Base-by-base conservation (phyloP, 75 land plant species). In the Cryptomeria japonica region DNA sequence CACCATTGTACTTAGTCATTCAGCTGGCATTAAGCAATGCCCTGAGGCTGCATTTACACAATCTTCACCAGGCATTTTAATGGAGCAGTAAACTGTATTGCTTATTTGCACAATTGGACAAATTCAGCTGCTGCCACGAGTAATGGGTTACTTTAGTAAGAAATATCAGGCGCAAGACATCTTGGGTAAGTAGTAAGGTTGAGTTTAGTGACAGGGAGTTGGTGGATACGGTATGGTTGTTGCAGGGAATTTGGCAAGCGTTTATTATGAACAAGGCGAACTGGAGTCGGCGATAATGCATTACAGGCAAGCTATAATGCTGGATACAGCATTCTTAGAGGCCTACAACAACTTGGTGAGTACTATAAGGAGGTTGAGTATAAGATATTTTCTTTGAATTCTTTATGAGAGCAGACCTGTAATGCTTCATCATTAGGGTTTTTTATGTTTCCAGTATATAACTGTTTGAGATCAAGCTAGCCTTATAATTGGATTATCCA, bases 301-400 rank as follows among this genome's bases (percentile, higher is more conserved):
- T 87, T 98, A 98, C 90, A 97, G 97, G 91, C 95, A 95, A 89
- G 99, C 99, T 15, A 93, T 98, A 83, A 37, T 90, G 70, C 92
- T 91, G 90, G 99, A 98, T 86, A 80, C 96, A 8, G 83, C 92
- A 86, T 98, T 96, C 84, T 79, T 97, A 80, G 99, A 98, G 87
- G 99, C 99, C 12, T 98, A 97, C 89, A 98, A 98, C 80, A 98
- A 98, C 93, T 87, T 98, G 96, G 99, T 98, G 89, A 61, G 94
- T 84, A 51, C 28, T 80, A 5, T 70, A 55, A 37, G 22, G 72
- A 38, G 36, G 37, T 9, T 72, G 39, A 19, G 2, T 28, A 12
- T 75, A 75, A 77, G 37, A 25, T 46, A 39, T 16, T 86, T 15
- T 31, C 39, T 31, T 18, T n/a, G 28, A 32, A 42, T 41, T 84